These are phyloP conservation scores for Tuber calosporum DNA, from an alignment of 495 filamentous ascomycete species.

Conservation along the genomic window DNA sequence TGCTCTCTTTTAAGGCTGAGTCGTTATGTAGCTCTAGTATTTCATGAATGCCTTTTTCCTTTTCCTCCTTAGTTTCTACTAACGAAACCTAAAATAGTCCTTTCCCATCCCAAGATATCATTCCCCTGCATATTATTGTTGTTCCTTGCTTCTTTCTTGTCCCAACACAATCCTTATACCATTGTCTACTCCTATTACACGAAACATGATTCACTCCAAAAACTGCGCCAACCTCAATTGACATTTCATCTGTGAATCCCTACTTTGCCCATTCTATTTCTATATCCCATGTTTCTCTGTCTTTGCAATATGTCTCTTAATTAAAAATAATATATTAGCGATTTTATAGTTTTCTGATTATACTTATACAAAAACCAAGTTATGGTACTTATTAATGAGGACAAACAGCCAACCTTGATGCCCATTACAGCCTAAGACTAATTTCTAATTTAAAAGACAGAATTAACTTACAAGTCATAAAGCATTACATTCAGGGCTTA, in stretches of 20 bases:
- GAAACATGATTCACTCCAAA: too few species aligned
- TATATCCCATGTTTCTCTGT: not conserved
- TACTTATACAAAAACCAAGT: too few species aligned
- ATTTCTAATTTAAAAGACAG: not conserved
- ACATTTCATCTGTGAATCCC: not conserved
- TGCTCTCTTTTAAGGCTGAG: not conserved
- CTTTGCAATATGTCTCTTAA: not conserved
- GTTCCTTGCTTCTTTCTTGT: too few species aligned
- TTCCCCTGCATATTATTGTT: constrained; percentile 3
- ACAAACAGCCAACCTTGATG: too few species aligned
- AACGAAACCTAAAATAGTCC: not conserved
- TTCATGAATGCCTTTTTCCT: not conserved
- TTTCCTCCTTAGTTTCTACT: not conserved
- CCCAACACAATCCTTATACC: not conserved
- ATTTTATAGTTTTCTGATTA: not conserved
- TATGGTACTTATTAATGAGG: too few species aligned
- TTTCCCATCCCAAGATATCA: constrained; percentile 8
- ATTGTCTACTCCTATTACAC: too few species aligned
- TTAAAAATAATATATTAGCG: not conserved
- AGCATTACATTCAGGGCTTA: not conserved
- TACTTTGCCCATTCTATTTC: not conserved
- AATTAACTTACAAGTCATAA: not conserved
- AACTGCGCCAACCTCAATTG: too few species aligned
- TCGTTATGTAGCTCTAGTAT: not conserved
- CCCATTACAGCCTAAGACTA: too few species aligned